phyloP scores from a whole-genome alignment of 495 filamentous ascomycete species.

The Aspergillus mulundensis region DNA sequence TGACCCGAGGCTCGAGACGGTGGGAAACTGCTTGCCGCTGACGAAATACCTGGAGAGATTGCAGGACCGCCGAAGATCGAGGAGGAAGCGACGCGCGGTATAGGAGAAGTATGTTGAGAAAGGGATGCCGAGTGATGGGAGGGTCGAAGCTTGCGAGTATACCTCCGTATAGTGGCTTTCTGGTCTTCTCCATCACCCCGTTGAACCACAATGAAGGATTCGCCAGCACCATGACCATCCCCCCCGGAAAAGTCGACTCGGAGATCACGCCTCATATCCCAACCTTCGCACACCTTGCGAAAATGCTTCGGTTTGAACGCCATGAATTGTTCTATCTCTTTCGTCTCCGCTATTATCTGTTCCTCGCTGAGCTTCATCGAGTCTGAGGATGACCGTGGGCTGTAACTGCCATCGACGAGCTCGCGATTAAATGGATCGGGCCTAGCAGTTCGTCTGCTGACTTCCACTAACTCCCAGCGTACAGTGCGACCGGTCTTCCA shows the following conservation, averaged over 20 bases:
- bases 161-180: constrained; percentile 49
- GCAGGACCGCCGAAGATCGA: constrained; percentile 38
- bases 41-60: constrained; percentile 7
- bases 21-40: constrained; percentile 18
- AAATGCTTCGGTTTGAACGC: constrained; percentile 73
- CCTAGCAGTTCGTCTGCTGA: constrained; percentile 64
- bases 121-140: constrained; percentile 14
- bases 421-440: constrained; percentile 64
- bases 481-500: constrained; percentile 77
- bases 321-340: constrained; percentile 75
- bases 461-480: constrained; percentile 75
- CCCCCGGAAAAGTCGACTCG: constrained; percentile 87
- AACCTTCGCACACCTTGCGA: constrained; percentile 71
- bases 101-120: background rate
- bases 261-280: constrained; percentile 86
- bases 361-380: constrained; percentile 65
- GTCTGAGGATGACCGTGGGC: constrained; percentile 64
- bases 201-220: constrained; percentile 68
- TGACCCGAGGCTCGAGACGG: constrained; percentile 30
- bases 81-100: constrained; percentile 2
- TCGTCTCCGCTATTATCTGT: constrained; percentile 69
- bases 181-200: constrained; percentile 60
- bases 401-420: constrained; percentile 61
- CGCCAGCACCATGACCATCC: constrained; percentile 67
- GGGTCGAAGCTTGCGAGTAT: constrained; percentile 27